phyloP scores from a whole-genome alignment of 179 eudicot species.

The Dionaea muscipula region DNA sequence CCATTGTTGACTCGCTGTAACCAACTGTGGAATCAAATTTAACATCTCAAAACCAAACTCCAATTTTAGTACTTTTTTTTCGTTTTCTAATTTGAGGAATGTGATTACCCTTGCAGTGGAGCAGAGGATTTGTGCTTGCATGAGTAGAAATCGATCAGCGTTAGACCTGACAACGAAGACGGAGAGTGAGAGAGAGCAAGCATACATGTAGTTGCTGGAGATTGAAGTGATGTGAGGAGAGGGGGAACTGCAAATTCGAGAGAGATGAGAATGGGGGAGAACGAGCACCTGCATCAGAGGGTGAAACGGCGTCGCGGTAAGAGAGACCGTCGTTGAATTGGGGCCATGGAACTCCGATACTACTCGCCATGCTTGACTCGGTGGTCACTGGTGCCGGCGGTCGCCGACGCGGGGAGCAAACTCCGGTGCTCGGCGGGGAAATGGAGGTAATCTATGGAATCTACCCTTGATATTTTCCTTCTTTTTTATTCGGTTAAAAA shows the following conservation, averaged over 20 bases:
- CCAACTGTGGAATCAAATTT: slow-evolving; percentile 44
- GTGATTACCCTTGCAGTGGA: slow-evolving; percentile 62
- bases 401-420: not conserved
- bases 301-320: slow-evolving; percentile 42
- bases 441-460: too few species aligned
- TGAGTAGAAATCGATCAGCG: slow-evolving; percentile 65
- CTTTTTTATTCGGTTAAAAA: too few species aligned
- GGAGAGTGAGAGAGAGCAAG: not conserved
- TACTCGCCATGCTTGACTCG: not conserved
- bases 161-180: slow-evolving; percentile 26
- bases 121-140: slow-evolving; percentile 59
- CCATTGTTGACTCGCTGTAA: slow-evolving; percentile 69
- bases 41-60: not conserved
- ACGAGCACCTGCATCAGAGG: slow-evolving; percentile 39
- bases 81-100: not conserved
- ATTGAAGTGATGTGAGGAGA: not conserved
- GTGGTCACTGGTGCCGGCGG: too few species aligned
- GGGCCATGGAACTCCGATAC: slow-evolving; percentile 75
- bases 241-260: not conserved
- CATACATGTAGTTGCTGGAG: not conserved
- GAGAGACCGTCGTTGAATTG: slow-evolving; percentile 57
- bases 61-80: not conserved
- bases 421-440: too few species aligned
- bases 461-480: too few species aligned
- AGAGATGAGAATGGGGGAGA: slow-evolving; percentile 8